A percentile compares a stretch with the other conserved stretches of the same genome.
Conservation (phyloP, 768 basidiomycete genomes). For the Lactarius psammicola region DNA sequence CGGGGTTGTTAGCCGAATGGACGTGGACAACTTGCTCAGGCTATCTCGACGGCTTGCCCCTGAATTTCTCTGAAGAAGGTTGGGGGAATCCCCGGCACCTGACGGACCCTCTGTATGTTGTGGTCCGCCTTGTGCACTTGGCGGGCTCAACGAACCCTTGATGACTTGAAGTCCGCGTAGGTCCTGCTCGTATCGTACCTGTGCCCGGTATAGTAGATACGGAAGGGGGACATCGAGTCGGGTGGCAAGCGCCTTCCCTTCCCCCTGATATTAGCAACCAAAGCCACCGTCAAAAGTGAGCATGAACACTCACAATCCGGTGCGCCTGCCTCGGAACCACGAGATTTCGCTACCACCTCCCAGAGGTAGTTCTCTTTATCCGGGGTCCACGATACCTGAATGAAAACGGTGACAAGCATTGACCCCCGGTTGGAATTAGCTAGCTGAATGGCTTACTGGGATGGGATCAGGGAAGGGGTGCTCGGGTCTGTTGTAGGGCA, state of each 20-base stretch:
- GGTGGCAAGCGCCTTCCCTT: constrained; percentile 82
- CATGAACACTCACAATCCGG: constrained; percentile 65
- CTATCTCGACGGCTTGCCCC: constrained; percentile 23
- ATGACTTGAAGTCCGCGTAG: constrained; percentile 75
- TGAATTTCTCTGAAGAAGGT: constrained; percentile 27
- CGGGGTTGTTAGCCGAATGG: constrained; percentile 51
- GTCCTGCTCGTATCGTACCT: constrained; percentile 82
- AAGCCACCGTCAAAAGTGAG: constrained; percentile 1
- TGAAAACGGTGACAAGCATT: not conserved
- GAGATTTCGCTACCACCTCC: constrained; percentile 81
- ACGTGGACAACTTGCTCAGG: constrained; percentile 38
- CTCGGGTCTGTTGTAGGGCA: constrained; percentile 78
- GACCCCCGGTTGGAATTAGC: not conserved
- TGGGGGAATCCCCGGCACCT: constrained; percentile 23
- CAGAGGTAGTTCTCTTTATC: constrained; percentile 85
- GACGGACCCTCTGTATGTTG: constrained; percentile 11
- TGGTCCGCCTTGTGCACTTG: constrained; percentile 39
- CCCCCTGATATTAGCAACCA: not conserved
- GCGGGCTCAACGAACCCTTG: constrained; percentile 56
- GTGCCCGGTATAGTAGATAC: constrained; percentile 80
- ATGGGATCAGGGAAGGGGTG: constrained; percentile 65
- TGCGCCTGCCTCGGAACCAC: constrained; percentile 66
- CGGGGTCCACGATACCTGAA: constrained; percentile 78
- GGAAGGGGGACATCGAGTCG: constrained; percentile 81
- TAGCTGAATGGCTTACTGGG: constrained; percentile 47